Percentiles rank a stretch among this genome's conserved stretches.
These are phyloP conservation scores for Saccharum officinarum DNA, from an alignment of 176 grass and related monocot genomes.

Conservation along the genomic window DNA sequence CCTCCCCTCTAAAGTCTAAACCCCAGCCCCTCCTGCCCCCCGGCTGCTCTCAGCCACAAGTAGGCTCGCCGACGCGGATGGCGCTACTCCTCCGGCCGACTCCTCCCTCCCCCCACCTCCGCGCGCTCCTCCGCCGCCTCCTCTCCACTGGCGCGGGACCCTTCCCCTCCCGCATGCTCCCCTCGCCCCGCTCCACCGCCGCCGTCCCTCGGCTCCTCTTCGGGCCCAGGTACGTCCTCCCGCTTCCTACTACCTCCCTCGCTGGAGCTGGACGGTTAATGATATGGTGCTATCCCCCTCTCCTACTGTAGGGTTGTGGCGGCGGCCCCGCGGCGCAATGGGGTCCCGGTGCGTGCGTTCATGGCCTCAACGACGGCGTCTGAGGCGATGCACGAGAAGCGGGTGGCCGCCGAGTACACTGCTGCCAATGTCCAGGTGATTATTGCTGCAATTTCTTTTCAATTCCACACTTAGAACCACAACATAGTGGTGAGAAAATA, in stretches of 20 bases:
- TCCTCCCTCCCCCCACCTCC: constrained; percentile 48
- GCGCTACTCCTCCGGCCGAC: constrained; percentile 55
- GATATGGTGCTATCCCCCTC: neutral
- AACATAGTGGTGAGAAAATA: neutral
- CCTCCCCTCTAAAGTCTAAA: constrained; percentile 22
- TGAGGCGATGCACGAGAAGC: constrained; percentile 71
- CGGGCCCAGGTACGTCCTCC: constrained; percentile 45
- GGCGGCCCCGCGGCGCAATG: constrained; percentile 26
- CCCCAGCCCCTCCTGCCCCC: constrained; percentile 9
- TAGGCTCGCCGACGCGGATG: constrained; percentile 47
- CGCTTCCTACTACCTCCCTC: neutral
- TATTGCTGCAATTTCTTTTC: neutral
- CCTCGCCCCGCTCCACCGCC: constrained; percentile 8
- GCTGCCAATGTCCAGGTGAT: constrained; percentile 90
- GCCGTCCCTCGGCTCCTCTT: constrained; percentile 39
- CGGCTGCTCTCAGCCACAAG: neutral
- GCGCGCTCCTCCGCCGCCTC: constrained; percentile 56
- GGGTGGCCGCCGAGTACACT: constrained; percentile 55
- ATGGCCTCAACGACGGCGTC: constrained; percentile 62
- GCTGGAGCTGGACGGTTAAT: neutral
- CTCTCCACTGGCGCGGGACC: constrained; percentile 37
- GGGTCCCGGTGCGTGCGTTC: constrained; percentile 61
- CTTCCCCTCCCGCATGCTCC: constrained; percentile 35
- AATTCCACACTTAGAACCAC: neutral
- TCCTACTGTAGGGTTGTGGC: constrained; percentile 26